Evolutionary conservation across 2,329 filamentous ascomycete genomes (phyloP).

Genomic region (Alternaria metachromatica): DNA sequence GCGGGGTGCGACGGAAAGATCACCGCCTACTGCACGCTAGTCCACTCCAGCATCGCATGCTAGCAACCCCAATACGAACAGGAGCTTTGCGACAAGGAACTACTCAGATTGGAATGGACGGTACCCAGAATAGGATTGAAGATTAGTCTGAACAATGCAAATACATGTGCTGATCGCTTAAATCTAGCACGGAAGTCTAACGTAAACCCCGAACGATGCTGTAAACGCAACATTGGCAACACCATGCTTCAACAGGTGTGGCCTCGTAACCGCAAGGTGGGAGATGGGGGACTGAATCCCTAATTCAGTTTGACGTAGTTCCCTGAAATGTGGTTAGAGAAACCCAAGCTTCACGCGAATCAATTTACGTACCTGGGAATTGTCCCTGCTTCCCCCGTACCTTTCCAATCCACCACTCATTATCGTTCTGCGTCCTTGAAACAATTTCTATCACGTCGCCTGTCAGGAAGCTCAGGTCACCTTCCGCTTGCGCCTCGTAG

Average conservation of each 20-base stretch:
- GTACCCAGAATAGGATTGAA: neutral
- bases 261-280: constrained; percentile 4
- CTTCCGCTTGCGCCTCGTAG: constrained; percentile 93
- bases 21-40: neutral
- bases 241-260: constrained; percentile 19
- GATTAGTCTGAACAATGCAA: neutral
- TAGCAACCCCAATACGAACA: neutral
- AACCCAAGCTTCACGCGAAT: neutral
- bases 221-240: neutral
- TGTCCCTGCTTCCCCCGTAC: constrained; percentile 82
- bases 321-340: constrained; percentile 41
- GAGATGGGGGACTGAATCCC: neutral
- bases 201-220: constrained; percentile 1
- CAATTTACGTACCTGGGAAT: constrained; percentile 78
- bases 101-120: neutral
- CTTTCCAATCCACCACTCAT: constrained; percentile 96
- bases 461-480: constrained; percentile 86
- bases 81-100: no score
- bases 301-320: constrained; percentile 53
- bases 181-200: constrained; percentile 3
- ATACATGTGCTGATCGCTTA: constrained; percentile 3
- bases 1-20: constrained; percentile 18
- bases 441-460: constrained; percentile 92
- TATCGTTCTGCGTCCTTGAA: constrained; percentile 81
- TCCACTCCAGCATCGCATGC: neutral